These are phyloP conservation scores for Lactarius hatsudake DNA, from an alignment of 768 basidiomycete species.

Conservation along the genomic window DNA sequence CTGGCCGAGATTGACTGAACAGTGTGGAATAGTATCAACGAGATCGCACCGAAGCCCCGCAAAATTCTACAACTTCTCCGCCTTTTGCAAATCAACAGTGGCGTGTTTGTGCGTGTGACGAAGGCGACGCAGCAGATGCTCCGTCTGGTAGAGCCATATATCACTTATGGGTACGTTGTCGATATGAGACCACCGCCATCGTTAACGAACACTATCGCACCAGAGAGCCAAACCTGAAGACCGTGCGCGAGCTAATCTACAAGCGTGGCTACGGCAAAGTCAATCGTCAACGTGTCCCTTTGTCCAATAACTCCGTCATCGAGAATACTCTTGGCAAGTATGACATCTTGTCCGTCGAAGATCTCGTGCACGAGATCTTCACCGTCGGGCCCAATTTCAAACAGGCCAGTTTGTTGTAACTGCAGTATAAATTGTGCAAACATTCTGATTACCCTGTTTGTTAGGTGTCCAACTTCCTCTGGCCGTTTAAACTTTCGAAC, in stretches of 20 bases:
- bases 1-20: conserved; percentile 22
- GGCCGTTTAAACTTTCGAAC: conserved; percentile 99
- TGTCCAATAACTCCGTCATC: conserved; percentile 90
- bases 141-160: conserved; percentile 93
- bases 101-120: conserved; percentile 96
- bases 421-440: neutral
- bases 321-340: conserved; percentile 87
- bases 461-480: conserved; percentile 88
- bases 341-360: conserved; percentile 96
- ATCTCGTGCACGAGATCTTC: conserved; percentile 95
- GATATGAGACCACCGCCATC: neutral
- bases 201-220: neutral
- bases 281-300: conserved; percentile 94
- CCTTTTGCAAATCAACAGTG: conserved; percentile 99
- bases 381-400: conserved; percentile 99
- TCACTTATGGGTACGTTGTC: conserved; percentile 84
- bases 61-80: conserved; percentile 99
- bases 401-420: conserved; percentile 56
- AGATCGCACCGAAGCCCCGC: conserved; percentile 98
- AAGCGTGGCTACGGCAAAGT: conserved; percentile 99
- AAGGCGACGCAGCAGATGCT: conserved; percentile 98
- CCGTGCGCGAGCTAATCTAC: conserved; percentile 96
- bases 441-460: neutral
- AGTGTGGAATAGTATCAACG: conserved; percentile 80
- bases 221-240: conserved; percentile 95